These are phyloP conservation scores for Cyclotella cryptica DNA, from an alignment of 108 stramenopile genomes.

Conservation along the genomic window DNA sequence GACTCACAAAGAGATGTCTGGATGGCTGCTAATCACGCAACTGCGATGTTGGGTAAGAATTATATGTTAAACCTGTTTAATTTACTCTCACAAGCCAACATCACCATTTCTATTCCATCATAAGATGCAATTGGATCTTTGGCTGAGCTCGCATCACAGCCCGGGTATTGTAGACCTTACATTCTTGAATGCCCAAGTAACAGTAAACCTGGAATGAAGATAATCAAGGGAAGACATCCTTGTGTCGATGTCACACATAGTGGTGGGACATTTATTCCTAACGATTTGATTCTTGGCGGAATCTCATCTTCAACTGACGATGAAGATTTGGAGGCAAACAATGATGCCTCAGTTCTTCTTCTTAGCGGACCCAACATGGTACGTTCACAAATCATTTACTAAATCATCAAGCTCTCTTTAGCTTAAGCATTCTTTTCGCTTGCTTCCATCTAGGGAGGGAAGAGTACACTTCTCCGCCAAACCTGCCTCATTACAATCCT, in stretches of 20 bases:
- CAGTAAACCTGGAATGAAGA: slow-evolving; percentile 64
- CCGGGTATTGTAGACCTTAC: slow-evolving; percentile 76
- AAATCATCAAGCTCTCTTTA: not conserved
- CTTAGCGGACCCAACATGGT: slow-evolving; percentile 98
- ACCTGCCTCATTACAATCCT: slow-evolving; percentile 96
- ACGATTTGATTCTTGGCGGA: slow-evolving; percentile 85
- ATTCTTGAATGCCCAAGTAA: slow-evolving; percentile 76
- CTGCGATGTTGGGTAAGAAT: slow-evolving; percentile 72
- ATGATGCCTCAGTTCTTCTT: slow-evolving; percentile 75
- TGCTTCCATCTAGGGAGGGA: slow-evolving; percentile 78
- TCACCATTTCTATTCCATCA: not conserved
- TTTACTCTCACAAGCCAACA: not conserved
- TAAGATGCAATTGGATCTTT: slow-evolving; percentile 93
- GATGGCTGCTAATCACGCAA: slow-evolving; percentile 86
- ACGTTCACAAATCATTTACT: slow-evolving; percentile 33
- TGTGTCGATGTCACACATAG: slow-evolving; percentile 86
- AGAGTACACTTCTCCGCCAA: slow-evolving; percentile 96
- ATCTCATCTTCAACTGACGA: slow-evolving; percentile 20
- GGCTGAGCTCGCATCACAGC: slow-evolving; percentile 80
- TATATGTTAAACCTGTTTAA: not conserved
- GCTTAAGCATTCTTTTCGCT: not conserved
- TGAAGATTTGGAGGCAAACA: slow-evolving; percentile 17
- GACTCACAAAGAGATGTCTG: slow-evolving; percentile 87
- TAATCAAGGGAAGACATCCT: slow-evolving; percentile 94
- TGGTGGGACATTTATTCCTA: slow-evolving; percentile 93